Base-by-base conservation (phyloP, 192 early-diverging fungal genomes). In the Obelidium mucronatum region DNA sequence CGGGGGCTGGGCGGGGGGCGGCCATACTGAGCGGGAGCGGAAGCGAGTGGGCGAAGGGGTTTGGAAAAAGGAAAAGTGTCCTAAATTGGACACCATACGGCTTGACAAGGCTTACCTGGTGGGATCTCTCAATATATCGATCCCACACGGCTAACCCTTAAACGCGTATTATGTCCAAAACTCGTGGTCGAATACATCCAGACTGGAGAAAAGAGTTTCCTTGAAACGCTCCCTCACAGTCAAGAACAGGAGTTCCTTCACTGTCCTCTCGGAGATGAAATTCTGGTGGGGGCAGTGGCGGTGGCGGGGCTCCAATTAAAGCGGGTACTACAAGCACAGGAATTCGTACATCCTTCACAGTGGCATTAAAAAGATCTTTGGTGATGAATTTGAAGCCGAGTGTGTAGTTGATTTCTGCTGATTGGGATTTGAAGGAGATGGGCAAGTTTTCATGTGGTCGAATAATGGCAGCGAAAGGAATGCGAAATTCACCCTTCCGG, bases 251-350 rank as follows among this genome's bases (percentile, higher is more conserved):
- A n/a, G 54, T 24, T 53, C 67, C 67, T n/a, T 69, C 40, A 34
- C 54, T 51, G 2, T 40, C 67, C n/a, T 17, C 44, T 11, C 17
- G 22, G 19, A 69, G 33, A n/a, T n/a, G n/a, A n/a, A n/a, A n/a
- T n/a, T n/a, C n/a, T n/a, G n/a, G n/a, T 8, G 67, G 26, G n/a
- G 67, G 44, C 30, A 53, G 24, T 8, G 40, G 24, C 8, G 67
- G 67, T 17, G 67, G 67, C 15, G 51, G 40, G 6, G 51, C 40
- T 11, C 67, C 67, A 53, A 34, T 19, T 26, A 24, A 48, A 0
- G 67, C n/a, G 13, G 67, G 44, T 28, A 69, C 48, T 8, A 69
- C 48, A 11, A n/a, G 48, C 11, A 69, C 51, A 2, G 67, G 67
- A 30, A 31, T 34, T 22, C 17, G 22, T 28, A 26, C 13, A 28